A percentile compares a stretch with the other conserved stretches of the same genome.
Conservation (phyloP, 2,329 filamentous ascomycete genomes). For the Diaporthe aspalathi region DNA sequence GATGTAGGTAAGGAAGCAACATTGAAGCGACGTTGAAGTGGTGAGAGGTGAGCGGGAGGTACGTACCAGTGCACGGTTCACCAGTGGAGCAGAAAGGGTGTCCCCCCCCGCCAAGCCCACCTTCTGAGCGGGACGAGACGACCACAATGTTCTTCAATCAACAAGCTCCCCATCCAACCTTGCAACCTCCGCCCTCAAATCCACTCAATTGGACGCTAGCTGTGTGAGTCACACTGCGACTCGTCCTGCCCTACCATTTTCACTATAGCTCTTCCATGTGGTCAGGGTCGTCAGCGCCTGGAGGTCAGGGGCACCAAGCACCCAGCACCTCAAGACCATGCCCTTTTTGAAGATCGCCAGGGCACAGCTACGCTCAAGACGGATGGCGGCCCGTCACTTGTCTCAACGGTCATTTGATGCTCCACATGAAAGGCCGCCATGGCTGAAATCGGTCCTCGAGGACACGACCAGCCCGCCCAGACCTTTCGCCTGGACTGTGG, state of each 20-base stretch:
- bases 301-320: slow-evolving; percentile 9
- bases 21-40: not conserved
- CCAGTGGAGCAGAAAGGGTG: not conserved
- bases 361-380: not conserved
- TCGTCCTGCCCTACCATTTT: not conserved
- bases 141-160: not conserved
- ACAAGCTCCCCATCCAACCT: not conserved
- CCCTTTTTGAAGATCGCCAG: slow-evolving; percentile 8
- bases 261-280: not conserved
- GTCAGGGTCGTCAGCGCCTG: not conserved
- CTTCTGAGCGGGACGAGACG: not conserved
- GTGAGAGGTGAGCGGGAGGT: not conserved
- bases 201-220: not conserved
- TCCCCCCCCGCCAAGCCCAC: slow-evolving; percentile 13
- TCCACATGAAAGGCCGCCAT: slow-evolving; percentile 34
- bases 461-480: slow-evolving; percentile 37
- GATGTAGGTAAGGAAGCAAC: not conserved
- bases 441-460: slow-evolving; percentile 39
- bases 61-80: slow-evolving; percentile 26
- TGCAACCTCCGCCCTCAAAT: not conserved
- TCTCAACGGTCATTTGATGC: slow-evolving; percentile 3
- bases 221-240: slow-evolving; percentile 1
- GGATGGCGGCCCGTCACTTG: slow-evolving; percentile 1
- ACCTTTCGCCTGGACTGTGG: slow-evolving; percentile 41
- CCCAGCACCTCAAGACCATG: slow-evolving; percentile 29